Percentiles rank a stretch among this genome's conserved stretches.
Conservation (phyloP, 2,329 filamentous ascomycete genomes). For the Apiospora marii region DNA sequence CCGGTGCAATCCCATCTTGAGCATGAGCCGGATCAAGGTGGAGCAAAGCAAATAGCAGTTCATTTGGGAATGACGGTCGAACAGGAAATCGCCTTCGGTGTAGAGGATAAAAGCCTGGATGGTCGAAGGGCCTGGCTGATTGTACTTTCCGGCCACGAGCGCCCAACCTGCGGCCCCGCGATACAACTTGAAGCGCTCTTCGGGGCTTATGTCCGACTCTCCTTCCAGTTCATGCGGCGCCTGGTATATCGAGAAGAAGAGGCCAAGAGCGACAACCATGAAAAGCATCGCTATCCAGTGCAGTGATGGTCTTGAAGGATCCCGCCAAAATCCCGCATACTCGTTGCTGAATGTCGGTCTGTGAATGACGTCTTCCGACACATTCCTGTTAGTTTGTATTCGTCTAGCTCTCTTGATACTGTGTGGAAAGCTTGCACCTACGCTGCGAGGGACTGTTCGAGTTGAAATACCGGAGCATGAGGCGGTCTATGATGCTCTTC, state of each 20-base stretch:
- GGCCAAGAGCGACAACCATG: conserved; percentile 53
- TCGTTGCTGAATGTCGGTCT: conserved; percentile 59
- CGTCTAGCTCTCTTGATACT: background rate
- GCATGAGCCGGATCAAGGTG: conserved; percentile 60
- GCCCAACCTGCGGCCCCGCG: conserved; percentile 60
- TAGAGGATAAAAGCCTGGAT: conserved; percentile 61
- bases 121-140: conserved; percentile 55
- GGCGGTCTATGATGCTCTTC: conserved; percentile 54
- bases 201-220: conserved; percentile 47
- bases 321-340: conserved; percentile 59
- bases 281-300: conserved; percentile 62
- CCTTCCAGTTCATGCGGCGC: conserved; percentile 52
- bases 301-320: conserved; percentile 48
- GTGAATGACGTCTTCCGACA: conserved; percentile 57
- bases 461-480: conserved; percentile 62
- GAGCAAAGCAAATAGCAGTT: conserved; percentile 62
- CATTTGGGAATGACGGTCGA: conserved; percentile 59
- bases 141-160: conserved; percentile 59
- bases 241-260: conserved; percentile 54
- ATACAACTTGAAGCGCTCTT: conserved; percentile 57
- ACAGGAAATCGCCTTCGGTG: conserved; percentile 61
- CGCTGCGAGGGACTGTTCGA: conserved; percentile 61
- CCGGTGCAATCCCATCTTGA: conserved; percentile 66
- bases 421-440: conserved; percentile 40
- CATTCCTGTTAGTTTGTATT: conserved; percentile 26